Evolutionary conservation across 257 asterid species (phyloP).

Genomic region (Forsythia viridissima): DNA sequence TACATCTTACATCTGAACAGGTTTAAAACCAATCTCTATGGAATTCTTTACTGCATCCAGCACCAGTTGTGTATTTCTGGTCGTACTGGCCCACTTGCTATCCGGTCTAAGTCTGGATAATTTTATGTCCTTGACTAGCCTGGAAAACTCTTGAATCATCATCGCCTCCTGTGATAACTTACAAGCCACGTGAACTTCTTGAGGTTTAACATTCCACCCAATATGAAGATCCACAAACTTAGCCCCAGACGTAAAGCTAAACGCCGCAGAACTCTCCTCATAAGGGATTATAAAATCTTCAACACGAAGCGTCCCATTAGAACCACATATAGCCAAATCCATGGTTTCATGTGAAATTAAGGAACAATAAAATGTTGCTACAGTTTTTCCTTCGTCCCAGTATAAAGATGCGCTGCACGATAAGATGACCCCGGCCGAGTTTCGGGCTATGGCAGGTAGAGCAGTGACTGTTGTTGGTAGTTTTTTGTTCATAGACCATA

Average conservation of each 20-base stretch:
- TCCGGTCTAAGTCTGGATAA: conserved; percentile 39
- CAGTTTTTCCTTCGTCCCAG: conserved; percentile 58
- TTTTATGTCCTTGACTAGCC: conserved; percentile 50
- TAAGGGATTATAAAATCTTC: conserved; percentile 57
- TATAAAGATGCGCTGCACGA: conserved; percentile 62
- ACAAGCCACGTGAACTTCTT: conserved; percentile 40
- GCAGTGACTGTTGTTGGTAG: conserved; percentile 69
- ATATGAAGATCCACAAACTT: conserved; percentile 58
- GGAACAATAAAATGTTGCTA: conserved; percentile 71
- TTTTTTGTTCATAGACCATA: conserved; percentile 70
- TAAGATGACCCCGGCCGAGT: conserved; percentile 64
- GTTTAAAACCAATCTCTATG: conserved; percentile 53
- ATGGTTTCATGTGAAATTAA: conserved; percentile 60
- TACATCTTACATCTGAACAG: conserved; percentile 48
- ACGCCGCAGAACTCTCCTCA: conserved; percentile 51
- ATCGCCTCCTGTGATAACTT: conserved; percentile 64
- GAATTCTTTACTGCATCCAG: conserved; percentile 70
- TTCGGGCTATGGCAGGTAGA: conserved; percentile 42
- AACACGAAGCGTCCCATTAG: conserved; percentile 54
- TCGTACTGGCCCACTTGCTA: conserved; percentile 56
- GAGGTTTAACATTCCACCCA: conserved; percentile 75
- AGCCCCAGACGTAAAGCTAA: conserved; percentile 55
- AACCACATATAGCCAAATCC: conserved; percentile 54
- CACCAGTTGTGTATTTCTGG: conserved; percentile 64
- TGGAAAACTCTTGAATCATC: conserved; percentile 67